Evolutionary conservation across 73 alveolate species (phyloP), one percentile per base, ranked within the genome.

Genomic region (Symbiodinium natans): DNA sequence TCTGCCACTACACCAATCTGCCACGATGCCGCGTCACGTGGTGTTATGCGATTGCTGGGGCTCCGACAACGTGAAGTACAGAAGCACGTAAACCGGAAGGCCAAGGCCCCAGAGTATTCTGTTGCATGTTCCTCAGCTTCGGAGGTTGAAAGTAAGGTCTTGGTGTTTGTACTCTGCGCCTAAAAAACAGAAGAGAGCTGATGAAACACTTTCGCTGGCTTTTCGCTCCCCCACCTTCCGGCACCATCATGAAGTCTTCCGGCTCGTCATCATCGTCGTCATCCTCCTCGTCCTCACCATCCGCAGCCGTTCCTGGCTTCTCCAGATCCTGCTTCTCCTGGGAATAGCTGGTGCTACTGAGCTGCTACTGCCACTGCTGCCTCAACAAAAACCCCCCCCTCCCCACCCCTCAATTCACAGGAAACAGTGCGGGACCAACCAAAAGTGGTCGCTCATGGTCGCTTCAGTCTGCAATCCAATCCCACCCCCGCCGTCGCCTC

Each of bases 221-320:
- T 17, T 31, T 17, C 40, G 13, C 23, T 9, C 29, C 41, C 56
- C 1, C n/a, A 52, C 98, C 98, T 41, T 92, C 98, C 15, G 98
- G 98, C 27, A 92, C 29, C 38, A 75, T n/a, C 98, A 92, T 92
- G 90, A 92, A 74, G 82, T 92, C 82, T 43, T 92, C 98, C 9
- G 90, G 90, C 41, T 92, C 98, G 75, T 92, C 98, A 42, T 92
- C 89, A 17, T 92, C 98, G 59, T 92, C 98, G 34, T 85, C 93
- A 29, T 92, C 97, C 39, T 90, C 98, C 4, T 92, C 98, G 36
- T 90, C 97, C 1, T 41, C 98, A 10, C 73, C 98, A 25, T 73
- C 98, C 33, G 34, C 33, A 23, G 34, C 83, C 27, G 71, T 52
- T 23, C 71, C 71, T 6, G 71, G n/a, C 25, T 88, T 43, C 46